These are phyloP conservation scores for Amphibolis antarctica DNA, from an alignment of 106 monocot genomes.

Conservation along the genomic window DNA sequence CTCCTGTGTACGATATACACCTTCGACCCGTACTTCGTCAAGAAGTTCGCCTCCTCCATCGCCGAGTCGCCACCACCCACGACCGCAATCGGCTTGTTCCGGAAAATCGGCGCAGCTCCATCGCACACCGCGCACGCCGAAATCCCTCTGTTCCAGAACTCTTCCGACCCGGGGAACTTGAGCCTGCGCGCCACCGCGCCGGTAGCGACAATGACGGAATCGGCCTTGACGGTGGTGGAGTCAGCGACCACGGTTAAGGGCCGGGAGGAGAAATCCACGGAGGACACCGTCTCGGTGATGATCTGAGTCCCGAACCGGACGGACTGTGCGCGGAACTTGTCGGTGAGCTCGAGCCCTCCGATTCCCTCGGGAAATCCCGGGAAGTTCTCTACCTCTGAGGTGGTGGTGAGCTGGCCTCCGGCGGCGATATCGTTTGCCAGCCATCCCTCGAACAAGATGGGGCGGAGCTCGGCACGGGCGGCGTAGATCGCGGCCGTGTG, in stretches of 20 bases:
- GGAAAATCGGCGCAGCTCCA: constrained; percentile 86
- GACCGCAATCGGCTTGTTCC: constrained; percentile 60
- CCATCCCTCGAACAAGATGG: constrained; percentile 89
- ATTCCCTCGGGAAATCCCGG: constrained; percentile 91
- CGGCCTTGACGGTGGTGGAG: constrained; percentile 49
- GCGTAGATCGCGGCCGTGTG: constrained; percentile 96
- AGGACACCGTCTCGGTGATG: constrained; percentile 61
- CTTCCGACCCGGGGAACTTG: constrained; percentile 51
- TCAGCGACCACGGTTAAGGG: constrained; percentile 53
- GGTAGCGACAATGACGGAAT: constrained; percentile 69
- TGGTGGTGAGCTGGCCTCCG: constrained; percentile 92
- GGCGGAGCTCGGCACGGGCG: constrained; percentile 70
- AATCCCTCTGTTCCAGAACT: constrained; percentile 76
- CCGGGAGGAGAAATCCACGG: constrained; percentile 50
- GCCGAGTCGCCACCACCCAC: constrained; percentile 85
- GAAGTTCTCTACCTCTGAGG: constrained; percentile 96
- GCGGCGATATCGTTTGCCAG: constrained; percentile 84
- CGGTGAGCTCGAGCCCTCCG: constrained; percentile 63
- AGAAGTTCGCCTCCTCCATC: constrained; percentile 94
- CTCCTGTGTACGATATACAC: constrained; percentile 81
- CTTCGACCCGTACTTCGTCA: constrained; percentile 83
- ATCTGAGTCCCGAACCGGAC: constrained; percentile 53
- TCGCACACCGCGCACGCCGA: constrained; percentile 96
- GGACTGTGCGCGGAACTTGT: constrained; percentile 61
- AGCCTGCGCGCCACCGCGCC: constrained; percentile 88